These are phyloP conservation scores for Podaxis carcinomalis DNA, from an alignment of 768 basidiomycete genomes.

Conservation along the genomic window DNA sequence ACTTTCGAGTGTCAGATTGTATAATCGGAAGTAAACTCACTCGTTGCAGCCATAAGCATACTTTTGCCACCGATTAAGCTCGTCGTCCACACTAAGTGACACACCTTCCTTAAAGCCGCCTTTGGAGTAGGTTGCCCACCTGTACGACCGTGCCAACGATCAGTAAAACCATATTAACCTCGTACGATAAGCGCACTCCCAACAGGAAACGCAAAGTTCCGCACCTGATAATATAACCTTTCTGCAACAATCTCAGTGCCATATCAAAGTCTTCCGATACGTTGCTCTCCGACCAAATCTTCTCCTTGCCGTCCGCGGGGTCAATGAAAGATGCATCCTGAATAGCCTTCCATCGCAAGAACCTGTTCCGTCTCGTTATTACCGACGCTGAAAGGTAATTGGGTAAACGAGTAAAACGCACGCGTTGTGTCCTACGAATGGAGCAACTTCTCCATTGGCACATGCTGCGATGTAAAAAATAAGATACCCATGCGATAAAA, in stretches of 20 bases:
- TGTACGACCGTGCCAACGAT: conserved; percentile 18
- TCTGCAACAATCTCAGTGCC: conserved; percentile 57
- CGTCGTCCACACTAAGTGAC: conserved; percentile 82
- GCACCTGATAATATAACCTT: conserved; percentile 65
- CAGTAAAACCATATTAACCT: not conserved
- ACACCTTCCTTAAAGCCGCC: conserved; percentile 91
- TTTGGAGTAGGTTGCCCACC: conserved; percentile 83
- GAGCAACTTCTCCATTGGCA: conserved; percentile 78
- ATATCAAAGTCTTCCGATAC: conserved; percentile 85
- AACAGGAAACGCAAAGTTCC: conserved; percentile 8
- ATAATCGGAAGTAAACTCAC: conserved; percentile 35
- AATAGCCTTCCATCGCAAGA: conserved; percentile 80
- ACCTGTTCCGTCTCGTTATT: conserved; percentile 25
- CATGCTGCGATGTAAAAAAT: conserved; percentile 44
- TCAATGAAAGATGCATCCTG: conserved; percentile 81
- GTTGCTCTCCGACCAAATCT: conserved; percentile 76
- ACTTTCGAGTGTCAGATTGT: conserved; percentile 16
- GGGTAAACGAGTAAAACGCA: conserved; percentile 14
- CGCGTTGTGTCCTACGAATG: conserved; percentile 84
- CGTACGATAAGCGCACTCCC: not conserved
- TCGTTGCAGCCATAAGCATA: conserved; percentile 61
- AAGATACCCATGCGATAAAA: conserved; percentile 11
- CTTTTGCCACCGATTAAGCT: conserved; percentile 89
- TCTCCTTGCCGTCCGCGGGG: conserved; percentile 55
- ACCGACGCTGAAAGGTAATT: not conserved